Percentiles rank a stretch among this genome's conserved stretches.
Conservation (phyloP, 495 filamentous ascomycete genomes). For the Xylaria acuta region DNA sequence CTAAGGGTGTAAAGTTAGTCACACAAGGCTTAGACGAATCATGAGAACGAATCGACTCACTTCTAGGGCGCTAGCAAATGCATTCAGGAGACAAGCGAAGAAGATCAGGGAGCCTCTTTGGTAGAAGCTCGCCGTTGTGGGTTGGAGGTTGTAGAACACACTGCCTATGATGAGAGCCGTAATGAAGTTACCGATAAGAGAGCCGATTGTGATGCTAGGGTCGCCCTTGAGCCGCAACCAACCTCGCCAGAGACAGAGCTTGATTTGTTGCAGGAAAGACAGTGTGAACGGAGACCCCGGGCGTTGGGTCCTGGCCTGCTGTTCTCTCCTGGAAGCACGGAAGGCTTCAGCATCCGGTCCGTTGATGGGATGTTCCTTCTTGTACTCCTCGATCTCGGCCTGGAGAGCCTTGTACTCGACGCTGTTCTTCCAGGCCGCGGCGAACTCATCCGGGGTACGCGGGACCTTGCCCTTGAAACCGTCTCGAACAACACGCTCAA, state of each 20-base stretch:
- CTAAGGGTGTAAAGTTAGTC: slow-evolving; percentile 34
- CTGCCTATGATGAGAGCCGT: slow-evolving; percentile 81
- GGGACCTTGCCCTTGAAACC: slow-evolving; percentile 73
- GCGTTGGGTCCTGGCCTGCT: slow-evolving; percentile 69
- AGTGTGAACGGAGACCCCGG: slow-evolving; percentile 77
- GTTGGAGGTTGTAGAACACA: slow-evolving; percentile 78
- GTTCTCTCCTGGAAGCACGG: slow-evolving; percentile 66
- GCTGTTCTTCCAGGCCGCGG: slow-evolving; percentile 74
- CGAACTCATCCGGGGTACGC: slow-evolving; percentile 79
- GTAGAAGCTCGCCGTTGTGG: slow-evolving; percentile 73
- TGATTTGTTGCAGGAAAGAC: slow-evolving; percentile 72
- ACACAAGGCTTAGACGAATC: slow-evolving; percentile 2
- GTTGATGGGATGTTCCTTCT: slow-evolving; percentile 65
- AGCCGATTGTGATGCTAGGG: slow-evolving; percentile 70
- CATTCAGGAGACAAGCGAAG: slow-evolving; percentile 87
- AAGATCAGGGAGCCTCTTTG: slow-evolving; percentile 82
- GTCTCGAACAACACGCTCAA: slow-evolving; percentile 66
- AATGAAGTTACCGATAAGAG: slow-evolving; percentile 73
- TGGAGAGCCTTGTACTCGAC: slow-evolving; percentile 69
- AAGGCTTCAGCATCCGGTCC: slow-evolving; percentile 72
- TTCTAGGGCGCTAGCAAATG: slow-evolving; percentile 79
- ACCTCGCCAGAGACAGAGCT: slow-evolving; percentile 76
- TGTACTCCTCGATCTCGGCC: slow-evolving; percentile 73
- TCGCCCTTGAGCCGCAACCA: slow-evolving; percentile 74
- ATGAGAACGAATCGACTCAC: slow-evolving; percentile 43